Conservation (phyloP, 345 rosid species). For the Diplotaxis tenuifolia region DNA sequence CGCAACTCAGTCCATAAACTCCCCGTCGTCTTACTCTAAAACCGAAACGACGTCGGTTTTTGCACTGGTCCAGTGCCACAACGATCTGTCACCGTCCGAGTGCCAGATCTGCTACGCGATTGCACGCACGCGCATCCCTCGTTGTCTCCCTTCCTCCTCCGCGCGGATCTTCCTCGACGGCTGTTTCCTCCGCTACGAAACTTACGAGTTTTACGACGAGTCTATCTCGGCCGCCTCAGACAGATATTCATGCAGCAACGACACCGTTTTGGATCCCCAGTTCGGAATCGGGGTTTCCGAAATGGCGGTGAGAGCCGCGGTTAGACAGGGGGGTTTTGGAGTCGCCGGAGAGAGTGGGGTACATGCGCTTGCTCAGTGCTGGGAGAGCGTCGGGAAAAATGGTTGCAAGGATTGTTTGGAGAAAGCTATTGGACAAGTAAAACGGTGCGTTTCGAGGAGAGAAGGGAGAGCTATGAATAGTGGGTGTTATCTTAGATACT, state of each 20-base stretch:
- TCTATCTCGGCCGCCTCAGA: slow-evolving; percentile 27
- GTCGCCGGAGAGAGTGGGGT: slow-evolving; percentile 25
- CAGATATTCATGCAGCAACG: slow-evolving; percentile 14
- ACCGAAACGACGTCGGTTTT: slow-evolving; percentile 21
- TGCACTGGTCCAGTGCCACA: slow-evolving; percentile 46
- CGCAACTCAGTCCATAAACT: slow-evolving; percentile 22
- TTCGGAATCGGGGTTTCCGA: slow-evolving; percentile 13
- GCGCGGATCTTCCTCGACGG: slow-evolving; percentile 54
- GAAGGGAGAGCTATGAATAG: slow-evolving; percentile 45
- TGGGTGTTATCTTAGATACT: slow-evolving; percentile 51
- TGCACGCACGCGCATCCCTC: slow-evolving; percentile 36
- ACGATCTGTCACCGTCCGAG: slow-evolving; percentile 38
- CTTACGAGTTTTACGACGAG: slow-evolving; percentile 42
- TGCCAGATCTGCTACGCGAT: slow-evolving; percentile 41
- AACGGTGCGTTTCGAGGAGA: slow-evolving; percentile 42
- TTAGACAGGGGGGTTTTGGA: slow-evolving; percentile 34
- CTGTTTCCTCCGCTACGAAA: slow-evolving; percentile 48
- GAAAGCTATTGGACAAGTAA: slow-evolving; percentile 32
- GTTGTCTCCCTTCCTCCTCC: slow-evolving; percentile 47
- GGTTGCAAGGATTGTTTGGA: slow-evolving; percentile 41
- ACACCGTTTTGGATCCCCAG: slow-evolving; percentile 23
- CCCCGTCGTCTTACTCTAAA: slow-evolving; percentile 3
- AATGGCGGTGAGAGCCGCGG: slow-evolving; percentile 8
- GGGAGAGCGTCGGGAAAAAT: slow-evolving; percentile 40
- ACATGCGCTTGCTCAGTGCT: slow-evolving; percentile 48